Evolutionary conservation across 768 basidiomycete genomes (phyloP).

Genomic region (Asterophora lycoperdoides): DNA sequence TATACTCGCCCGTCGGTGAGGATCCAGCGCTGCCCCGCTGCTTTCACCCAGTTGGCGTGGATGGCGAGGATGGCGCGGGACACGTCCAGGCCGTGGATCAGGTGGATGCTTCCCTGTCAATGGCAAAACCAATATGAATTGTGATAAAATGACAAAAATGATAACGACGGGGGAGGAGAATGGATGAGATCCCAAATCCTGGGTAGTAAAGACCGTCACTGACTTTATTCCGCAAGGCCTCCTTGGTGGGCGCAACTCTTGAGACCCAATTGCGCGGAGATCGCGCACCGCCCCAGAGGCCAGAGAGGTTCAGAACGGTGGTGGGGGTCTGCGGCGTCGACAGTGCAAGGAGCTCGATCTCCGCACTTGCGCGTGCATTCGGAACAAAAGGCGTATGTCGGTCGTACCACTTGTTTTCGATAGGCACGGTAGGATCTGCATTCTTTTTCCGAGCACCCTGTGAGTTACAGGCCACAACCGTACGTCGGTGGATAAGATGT

Average conservation of each 20-base stretch:
- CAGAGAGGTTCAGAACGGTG: slow-evolving; percentile 58
- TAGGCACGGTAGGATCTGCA: slow-evolving; percentile 1
- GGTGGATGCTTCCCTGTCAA: slow-evolving; percentile 50
- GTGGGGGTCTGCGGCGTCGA: slow-evolving; percentile 32
- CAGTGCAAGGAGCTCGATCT: slow-evolving; percentile 50
- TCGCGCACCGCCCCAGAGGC: slow-evolving; percentile 58
- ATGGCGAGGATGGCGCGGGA: slow-evolving; percentile 59
- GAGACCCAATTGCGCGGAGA: slow-evolving; percentile 47
- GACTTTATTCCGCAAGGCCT: slow-evolving; percentile 47
- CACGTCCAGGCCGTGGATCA: slow-evolving; percentile 60
- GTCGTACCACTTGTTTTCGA: slow-evolving; percentile 41
- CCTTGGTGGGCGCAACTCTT: slow-evolving; percentile 53
- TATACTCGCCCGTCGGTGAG: slow-evolving; percentile 53
- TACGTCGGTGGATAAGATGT: neutral
- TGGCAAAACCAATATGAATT: neutral
- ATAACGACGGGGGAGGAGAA: no score
- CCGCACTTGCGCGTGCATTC: slow-evolving; percentile 46
- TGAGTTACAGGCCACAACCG: no score
- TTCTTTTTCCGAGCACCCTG: slow-evolving; percentile 17
- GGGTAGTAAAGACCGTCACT: slow-evolving; percentile 2
- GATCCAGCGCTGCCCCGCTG: slow-evolving; percentile 51
- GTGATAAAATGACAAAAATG: no score
- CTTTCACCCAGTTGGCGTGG: slow-evolving; percentile 37
- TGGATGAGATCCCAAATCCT: no score
- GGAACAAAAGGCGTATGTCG: slow-evolving; percentile 43